Evolutionary conservation across 257 asterid genomes (phyloP).

Genomic region (Fraxinus pennsylvanica): DNA sequence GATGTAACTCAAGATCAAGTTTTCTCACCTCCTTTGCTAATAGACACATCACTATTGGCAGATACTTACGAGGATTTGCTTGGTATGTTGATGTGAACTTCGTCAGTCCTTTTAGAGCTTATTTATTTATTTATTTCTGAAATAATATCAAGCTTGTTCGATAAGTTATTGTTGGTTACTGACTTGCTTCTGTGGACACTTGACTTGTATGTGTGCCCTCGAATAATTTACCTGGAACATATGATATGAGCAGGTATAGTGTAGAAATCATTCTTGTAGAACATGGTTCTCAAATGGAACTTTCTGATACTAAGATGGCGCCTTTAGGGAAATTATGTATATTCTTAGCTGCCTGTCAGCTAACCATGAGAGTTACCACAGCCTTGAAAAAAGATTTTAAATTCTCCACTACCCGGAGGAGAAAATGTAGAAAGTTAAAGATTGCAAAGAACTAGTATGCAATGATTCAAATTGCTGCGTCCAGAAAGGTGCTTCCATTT

Average conservation of each 20-base stretch:
- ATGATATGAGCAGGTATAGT: background rate
- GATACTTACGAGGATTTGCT: slow-evolving; percentile 96
- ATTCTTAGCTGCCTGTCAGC: background rate
- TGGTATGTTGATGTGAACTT: slow-evolving; percentile 49
- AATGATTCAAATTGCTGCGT: background rate
- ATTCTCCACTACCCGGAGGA: background rate
- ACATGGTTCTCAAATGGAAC: background rate
- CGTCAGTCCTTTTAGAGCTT: background rate
- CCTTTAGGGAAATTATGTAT: background rate
- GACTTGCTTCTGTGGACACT: background rate
- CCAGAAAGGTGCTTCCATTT: background rate
- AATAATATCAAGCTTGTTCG: background rate
- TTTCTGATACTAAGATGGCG: background rate
- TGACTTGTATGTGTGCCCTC: background rate
- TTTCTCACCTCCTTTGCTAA: slow-evolving; percentile 90
- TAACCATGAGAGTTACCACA: background rate
- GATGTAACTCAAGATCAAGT: slow-evolving; percentile 83
- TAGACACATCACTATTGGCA: slow-evolving; percentile 68
- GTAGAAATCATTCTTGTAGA: background rate
- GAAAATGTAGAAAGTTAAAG: background rate
- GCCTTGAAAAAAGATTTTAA: background rate
- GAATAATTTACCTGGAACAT: background rate
- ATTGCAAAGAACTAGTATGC: background rate
- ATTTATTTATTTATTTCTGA: background rate
- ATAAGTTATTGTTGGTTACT: background rate